These are phyloP conservation scores for Martiniozyma abietophila DNA, from an alignment of 805 yeast species.

Conservation along the genomic window DNA sequence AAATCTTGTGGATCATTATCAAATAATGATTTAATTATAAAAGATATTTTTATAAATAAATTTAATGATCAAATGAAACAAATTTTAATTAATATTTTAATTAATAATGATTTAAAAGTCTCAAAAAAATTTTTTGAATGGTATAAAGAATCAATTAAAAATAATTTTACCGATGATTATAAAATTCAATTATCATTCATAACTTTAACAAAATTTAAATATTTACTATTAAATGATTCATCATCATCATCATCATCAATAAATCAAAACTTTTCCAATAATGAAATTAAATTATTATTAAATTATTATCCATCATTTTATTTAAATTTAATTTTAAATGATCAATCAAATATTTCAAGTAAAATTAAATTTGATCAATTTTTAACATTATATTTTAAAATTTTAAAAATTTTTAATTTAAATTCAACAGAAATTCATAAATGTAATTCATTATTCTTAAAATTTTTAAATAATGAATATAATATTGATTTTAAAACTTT, in stretches of 20 bases:
- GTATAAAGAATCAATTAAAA: constrained; percentile 5
- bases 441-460: constrained; percentile 9
- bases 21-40: neutral
- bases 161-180: no score
- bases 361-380: constrained; percentile 11
- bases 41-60: constrained; percentile 7
- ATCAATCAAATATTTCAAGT: constrained; percentile 1
- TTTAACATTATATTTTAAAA: constrained; percentile 10
- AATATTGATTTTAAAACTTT: constrained; percentile 7
- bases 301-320: constrained; percentile 1
- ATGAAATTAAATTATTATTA: constrained; percentile 1
- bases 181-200: neutral
- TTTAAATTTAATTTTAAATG: constrained; percentile 1
- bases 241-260: no score
- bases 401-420: constrained; percentile 4
- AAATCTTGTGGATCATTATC: neutral
- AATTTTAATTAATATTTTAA: constrained; percentile 14
- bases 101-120: constrained; percentile 13
- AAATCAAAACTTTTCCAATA: constrained; percentile 2
- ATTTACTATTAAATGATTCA: no score
- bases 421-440: constrained; percentile 6
- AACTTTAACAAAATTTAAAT: constrained; percentile 6
- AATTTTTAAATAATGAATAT: constrained; percentile 6
- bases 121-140: constrained; percentile 10
- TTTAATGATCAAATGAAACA: constrained; percentile 15